Base-by-base conservation (phyloP, 768 basidiomycete species). In the Hortiboletus flavorubellus region DNA sequence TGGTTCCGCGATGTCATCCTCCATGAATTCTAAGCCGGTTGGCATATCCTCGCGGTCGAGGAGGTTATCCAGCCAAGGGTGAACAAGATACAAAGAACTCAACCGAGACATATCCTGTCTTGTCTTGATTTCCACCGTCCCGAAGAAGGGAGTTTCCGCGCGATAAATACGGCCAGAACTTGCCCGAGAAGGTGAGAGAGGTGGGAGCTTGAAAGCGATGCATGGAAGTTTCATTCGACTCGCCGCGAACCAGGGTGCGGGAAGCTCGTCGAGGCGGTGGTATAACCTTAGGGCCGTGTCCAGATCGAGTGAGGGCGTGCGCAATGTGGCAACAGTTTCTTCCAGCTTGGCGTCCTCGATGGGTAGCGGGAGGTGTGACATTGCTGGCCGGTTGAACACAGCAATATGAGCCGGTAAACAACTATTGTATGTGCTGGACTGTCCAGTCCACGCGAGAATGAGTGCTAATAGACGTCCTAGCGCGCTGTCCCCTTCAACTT, bases 401-500 rank as follows among this genome's bases (percentile, higher is more conserved):
- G 31, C 15, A 23, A 56, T 52, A 33, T 15, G 31, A 39, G 35
- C 23, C 15, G 55, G 55, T 7, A 56, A 38, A 23, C 49, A 56
- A 10, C 44, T 56, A 26, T 58, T 58, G 37, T 43, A 49, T 8
- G 18, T 29, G n/a, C 43, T 43, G 0, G 56, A 43, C n/a, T 45
- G 21, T 26, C 56, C 56, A 7, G 16, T 54, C 56, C 56, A 54
- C 45, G 53, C 53, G 3, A 57, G 52, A n/a, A 53, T 23, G 15
- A 49, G 30, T 1, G 52, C 46, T 21, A 53, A 11, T 8, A 50
- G 26, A 9, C 46, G 52, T 16, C 52, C 52, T 16, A 50, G 29
- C 9, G 49, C 39, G 11, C 18, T 11, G 2, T 42, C 39, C 1
- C 39, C 49, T 31, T 39, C 52, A n/a, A 46, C 52, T 23, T 18